Evolutionary conservation across 2,329 filamentous ascomycete species (phyloP).

Genomic region (Trichoderma sp.): DNA sequence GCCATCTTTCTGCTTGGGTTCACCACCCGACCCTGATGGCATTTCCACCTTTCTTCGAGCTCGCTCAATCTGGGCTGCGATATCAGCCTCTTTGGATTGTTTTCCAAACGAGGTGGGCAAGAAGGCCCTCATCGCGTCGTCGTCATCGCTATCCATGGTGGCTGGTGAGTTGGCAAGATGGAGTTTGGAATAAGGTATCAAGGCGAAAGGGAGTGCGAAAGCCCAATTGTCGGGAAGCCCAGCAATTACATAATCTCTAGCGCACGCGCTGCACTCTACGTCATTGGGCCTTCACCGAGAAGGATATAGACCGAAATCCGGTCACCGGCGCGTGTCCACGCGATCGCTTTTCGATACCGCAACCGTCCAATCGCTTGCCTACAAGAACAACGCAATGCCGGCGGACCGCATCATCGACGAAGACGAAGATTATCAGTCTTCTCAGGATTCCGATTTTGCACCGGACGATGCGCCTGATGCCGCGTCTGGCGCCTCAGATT

Average conservation of each 20-base stretch:
- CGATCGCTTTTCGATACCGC: neutral
- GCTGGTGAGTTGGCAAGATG: neutral
- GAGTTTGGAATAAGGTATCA: conserved; percentile 16
- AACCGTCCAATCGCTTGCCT: neutral
- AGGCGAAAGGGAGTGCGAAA: conserved; percentile 17
- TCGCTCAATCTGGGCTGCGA: conserved; percentile 78
- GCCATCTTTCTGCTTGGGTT: conserved; percentile 41
- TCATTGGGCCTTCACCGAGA: conserved; percentile 28
- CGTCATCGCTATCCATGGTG: conserved; percentile 63
- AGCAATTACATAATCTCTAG: neutral
- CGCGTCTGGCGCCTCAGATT: conserved; percentile 55
- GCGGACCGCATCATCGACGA: conserved; percentile 47
- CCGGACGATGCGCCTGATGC: conserved; percentile 57
- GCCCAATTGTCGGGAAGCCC: conserved; percentile 17
- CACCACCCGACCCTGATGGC: conserved; percentile 16
- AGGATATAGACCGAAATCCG: conserved; percentile 14
- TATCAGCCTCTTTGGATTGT: conserved; percentile 70
- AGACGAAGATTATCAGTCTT: conserved; percentile 65
- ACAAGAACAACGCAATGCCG: conserved; percentile 44
- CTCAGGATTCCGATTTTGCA: conserved; percentile 74
- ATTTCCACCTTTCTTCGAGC: conserved; percentile 61
- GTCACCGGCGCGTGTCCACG: conserved; percentile 21
- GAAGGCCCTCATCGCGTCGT: conserved; percentile 70
- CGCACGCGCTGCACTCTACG: neutral
- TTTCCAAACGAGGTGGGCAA: conserved; percentile 86